These are phyloP conservation scores for Phalaenopsis equestris DNA, from an alignment of 106 monocot genomes.

Conservation along the genomic window DNA sequence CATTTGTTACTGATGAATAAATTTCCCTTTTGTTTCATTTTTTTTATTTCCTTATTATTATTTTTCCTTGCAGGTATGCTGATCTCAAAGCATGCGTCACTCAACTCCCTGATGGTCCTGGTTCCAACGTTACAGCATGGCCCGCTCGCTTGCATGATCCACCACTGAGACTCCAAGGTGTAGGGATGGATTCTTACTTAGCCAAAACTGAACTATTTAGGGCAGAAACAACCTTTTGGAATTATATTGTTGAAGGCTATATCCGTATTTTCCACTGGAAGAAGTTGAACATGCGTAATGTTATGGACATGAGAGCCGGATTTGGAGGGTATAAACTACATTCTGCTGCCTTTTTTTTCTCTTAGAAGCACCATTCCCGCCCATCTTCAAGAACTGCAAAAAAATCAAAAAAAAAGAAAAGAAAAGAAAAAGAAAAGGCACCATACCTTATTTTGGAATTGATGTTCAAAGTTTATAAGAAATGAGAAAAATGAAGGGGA, in stretches of 20 bases:
- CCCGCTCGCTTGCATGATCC: constrained; percentile 71
- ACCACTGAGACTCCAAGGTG: constrained; percentile 63
- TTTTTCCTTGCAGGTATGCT: constrained; percentile 49
- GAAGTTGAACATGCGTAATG: constrained; percentile 65
- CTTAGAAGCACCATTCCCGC: neutral
- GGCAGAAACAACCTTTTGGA: constrained; percentile 84
- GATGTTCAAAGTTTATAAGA: neutral
- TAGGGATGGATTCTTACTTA: constrained; percentile 78
- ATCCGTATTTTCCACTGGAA: constrained; percentile 65
- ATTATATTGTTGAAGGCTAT: constrained; percentile 51
- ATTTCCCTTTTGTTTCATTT: neutral
- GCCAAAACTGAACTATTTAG: constrained; percentile 85
- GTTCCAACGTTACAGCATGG: constrained; percentile 55
- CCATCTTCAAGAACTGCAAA: neutral
- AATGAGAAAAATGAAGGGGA: neutral
- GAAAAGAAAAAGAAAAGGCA: neutral
- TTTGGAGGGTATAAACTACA: constrained; percentile 75
- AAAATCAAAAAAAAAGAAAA: neutral
- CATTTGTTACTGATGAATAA: neutral
- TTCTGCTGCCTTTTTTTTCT: neutral
- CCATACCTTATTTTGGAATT: neutral
- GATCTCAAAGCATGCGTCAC: constrained; percentile 74
- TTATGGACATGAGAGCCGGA: constrained; percentile 98
- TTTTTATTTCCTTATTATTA: neutral
- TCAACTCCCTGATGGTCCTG: constrained; percentile 61